phyloP scores from a whole-genome alignment of 257 asterid genomes.

The Solanum pennellii region DNA sequence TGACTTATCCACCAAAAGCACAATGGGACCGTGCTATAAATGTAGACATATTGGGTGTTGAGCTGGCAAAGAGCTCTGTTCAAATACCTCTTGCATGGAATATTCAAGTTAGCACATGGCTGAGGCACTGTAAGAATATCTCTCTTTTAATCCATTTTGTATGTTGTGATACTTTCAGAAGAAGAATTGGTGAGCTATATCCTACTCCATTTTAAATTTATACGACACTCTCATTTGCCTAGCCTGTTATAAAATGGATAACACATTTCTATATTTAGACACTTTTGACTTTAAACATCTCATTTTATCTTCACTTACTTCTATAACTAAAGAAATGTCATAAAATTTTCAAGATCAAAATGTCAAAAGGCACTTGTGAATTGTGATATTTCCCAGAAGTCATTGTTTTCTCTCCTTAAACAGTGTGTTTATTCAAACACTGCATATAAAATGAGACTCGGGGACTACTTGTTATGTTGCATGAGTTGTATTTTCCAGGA shows the following conservation, averaged over 20 bases:
- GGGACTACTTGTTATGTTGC: background rate
- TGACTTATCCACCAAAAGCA: slow-evolving; percentile 50
- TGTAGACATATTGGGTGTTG: slow-evolving; percentile 84
- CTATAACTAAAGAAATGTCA: background rate
- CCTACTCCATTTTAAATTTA: background rate
- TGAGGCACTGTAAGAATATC: slow-evolving; percentile 68
- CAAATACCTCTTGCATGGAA: slow-evolving; percentile 89
- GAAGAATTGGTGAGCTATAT: background rate
- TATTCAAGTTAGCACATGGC: slow-evolving; percentile 99
- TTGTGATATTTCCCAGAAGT: background rate
- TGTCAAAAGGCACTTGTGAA: background rate
- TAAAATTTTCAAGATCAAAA: background rate
- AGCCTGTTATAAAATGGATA: background rate
- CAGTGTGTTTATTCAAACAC: background rate
- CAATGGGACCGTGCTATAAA: slow-evolving; percentile 95
- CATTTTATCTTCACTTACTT: background rate
- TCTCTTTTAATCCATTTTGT: background rate
- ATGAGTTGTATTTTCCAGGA: no score
- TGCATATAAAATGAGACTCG: background rate
- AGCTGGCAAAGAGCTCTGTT: slow-evolving; percentile 83
- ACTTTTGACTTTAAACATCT: background rate
- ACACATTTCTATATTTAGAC: background rate
- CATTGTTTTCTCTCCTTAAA: background rate
- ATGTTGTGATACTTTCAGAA: background rate
- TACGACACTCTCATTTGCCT: background rate